Conservation (phyloP, 108 stramenopile genomes). For the Phaeodactylum tricornutum region DNA sequence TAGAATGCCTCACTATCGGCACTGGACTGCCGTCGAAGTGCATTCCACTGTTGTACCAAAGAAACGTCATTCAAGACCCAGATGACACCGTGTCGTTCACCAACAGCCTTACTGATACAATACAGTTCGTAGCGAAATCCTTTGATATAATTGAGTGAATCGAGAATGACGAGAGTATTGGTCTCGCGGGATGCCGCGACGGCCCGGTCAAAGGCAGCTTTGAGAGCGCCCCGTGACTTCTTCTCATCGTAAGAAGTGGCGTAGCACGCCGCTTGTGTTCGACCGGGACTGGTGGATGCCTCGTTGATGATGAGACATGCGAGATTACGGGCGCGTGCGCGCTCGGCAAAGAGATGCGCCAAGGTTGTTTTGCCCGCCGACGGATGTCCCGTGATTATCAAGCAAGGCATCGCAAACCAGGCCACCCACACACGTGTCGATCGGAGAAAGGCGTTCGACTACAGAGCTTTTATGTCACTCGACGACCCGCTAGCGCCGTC, state of each 20-base stretch:
- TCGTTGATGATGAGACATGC: slow-evolving; percentile 32
- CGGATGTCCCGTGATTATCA: slow-evolving; percentile 76
- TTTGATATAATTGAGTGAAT: slow-evolving; percentile 87
- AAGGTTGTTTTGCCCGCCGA: slow-evolving; percentile 72
- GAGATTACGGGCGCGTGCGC: slow-evolving; percentile 24
- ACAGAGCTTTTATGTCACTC: no score
- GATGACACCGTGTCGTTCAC: slow-evolving; percentile 65
- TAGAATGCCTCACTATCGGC: slow-evolving; percentile 20
- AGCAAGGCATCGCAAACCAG: slow-evolving; percentile 85
- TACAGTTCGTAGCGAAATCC: slow-evolving; percentile 85
- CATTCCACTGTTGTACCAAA: slow-evolving; percentile 45
- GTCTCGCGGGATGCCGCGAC: slow-evolving; percentile 8
- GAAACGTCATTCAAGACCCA: slow-evolving; percentile 55
- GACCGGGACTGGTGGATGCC: slow-evolving; percentile 42
- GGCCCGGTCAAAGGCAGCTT: slow-evolving; percentile 62
- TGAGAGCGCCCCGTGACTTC: slow-evolving; percentile 63
- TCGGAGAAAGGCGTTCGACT: no score
- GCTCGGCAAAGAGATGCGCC: slow-evolving; percentile 46
- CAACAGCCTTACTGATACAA: slow-evolving; percentile 75
- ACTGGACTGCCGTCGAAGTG: slow-evolving; percentile 3
- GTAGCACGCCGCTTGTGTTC: slow-evolving; percentile 54
- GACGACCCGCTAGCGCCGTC: no score
- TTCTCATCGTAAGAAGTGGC: slow-evolving; percentile 56
- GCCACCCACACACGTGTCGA: no score
- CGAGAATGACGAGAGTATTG: slow-evolving; percentile 75